Base-by-base conservation (phyloP, 2,329 filamentous ascomycete genomes). In the Colletotrichum aenigma region DNA sequence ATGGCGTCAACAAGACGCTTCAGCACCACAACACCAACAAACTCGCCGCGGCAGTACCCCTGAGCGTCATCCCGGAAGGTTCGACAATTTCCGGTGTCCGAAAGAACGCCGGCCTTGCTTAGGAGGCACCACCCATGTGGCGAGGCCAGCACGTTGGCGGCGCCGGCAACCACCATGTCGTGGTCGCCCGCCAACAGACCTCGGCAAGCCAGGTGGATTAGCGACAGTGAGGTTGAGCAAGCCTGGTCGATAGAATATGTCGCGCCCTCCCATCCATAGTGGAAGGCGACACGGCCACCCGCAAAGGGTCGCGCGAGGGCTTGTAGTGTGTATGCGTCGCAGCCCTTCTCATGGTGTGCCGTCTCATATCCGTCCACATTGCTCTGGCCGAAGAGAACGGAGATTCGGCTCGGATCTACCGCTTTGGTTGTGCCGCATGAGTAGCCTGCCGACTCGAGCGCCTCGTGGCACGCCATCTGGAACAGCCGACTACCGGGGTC, bases 1-100 rank as follows among this genome's bases (percentile, higher is more conserved):
- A 90, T 48, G 0, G 90, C 90, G 64, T 86, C 81, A 3, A 83
- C 80, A 0, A 91, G 81, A 1, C 79, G 82, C 81, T 91, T 91
- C 1, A 92, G 74, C 3, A 90, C 77, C 0, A 91, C 77, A 0
- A 83, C 77, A 0, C 80, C 87, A 2, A 84, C 80, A 0, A 87
- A 89, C 58, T 91, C 90, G 0, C 85, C 87, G 2, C 89, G 84
- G 10, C 85, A 88, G 76, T 91, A 91, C 0, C 90, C 90, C 69
- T 89, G 84, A 3, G 81, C 82, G 1, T 26, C 12, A 3, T 73
- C 77, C 30, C 84, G 83, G 56, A 84, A 86, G 0, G 84, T 78
- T 71, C 82, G 83, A 65, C 81, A 84, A 36, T 80, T 76, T 0
- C 84, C 84, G 0, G 81, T 82, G 6, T 78, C 76, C 68, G 80